Evolutionary conservation across 2,329 filamentous ascomycete genomes (phyloP).

Genomic region (Fusarium cyanostomum): DNA sequence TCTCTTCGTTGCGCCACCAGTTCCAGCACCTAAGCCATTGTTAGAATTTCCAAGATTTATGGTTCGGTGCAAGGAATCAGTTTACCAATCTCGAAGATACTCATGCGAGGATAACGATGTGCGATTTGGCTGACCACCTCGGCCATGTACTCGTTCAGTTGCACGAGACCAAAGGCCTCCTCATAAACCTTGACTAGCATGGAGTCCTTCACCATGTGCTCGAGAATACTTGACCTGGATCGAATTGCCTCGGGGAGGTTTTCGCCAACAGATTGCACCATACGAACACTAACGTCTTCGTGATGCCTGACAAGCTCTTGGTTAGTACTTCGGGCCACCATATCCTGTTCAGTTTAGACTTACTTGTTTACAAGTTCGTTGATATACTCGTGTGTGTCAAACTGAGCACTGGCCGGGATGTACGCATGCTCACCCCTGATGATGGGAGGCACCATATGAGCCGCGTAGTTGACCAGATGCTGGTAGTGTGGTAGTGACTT

Average conservation of each 20-base stretch:
- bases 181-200: neutral
- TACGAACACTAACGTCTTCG: neutral
- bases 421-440: no score
- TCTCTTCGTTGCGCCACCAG: conserved; percentile 5
- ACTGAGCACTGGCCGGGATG: no score
- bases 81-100: conserved; percentile 2
- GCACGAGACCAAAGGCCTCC: neutral
- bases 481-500: neutral
- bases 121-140: neutral
- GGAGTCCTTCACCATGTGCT: conserved; percentile 1
- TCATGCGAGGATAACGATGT: conserved; percentile 1
- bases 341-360: no score
- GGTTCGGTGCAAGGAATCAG: no score
- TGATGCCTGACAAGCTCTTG: no score
- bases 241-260: neutral
- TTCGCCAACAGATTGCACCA: neutral
- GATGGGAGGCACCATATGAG: no score
- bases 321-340: no score
- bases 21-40: conserved; percentile 10
- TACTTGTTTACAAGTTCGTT: neutral
- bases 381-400: neutral
- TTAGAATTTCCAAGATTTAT: neutral
- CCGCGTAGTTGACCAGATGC: neutral
- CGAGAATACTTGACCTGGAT: neutral
- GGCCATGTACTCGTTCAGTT: neutral